Percentiles rank a stretch among this genome's conserved stretches.
phyloP scores from a whole-genome alignment of 2,329 filamentous ascomycete genomes.

The Colletotrichum somersetense region DNA sequence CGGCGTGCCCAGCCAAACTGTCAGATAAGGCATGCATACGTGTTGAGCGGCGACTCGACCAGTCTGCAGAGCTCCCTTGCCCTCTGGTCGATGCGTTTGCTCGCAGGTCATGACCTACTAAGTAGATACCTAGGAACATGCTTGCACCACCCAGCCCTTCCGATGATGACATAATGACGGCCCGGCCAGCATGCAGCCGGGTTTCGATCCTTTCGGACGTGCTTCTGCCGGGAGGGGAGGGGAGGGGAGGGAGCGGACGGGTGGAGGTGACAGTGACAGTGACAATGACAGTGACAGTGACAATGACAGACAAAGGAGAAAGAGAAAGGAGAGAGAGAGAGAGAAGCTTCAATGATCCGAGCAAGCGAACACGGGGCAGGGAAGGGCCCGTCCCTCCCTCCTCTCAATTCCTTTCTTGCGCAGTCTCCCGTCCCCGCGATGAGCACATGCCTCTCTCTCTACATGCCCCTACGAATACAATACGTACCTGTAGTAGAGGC shows the following conservation, averaged over 20 bases:
- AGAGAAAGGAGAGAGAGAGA: too few relatives aligned
- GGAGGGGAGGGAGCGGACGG: neutral
- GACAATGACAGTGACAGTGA: neutral
- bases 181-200: conserved; percentile 9
- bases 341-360: neutral
- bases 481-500: too few relatives aligned
- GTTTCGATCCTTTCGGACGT: conserved; percentile 6
- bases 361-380: neutral
- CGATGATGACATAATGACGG: conserved; percentile 34
- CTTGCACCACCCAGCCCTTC: conserved; percentile 2
- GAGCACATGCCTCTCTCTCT: conserved; percentile 2
- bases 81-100: neutral
- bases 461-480: neutral
- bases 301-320: too few relatives aligned
- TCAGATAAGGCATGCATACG: conserved; percentile 38
- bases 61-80: neutral
- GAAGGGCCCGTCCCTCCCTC: neutral
- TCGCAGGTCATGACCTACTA: neutral
- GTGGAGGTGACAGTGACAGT: neutral
- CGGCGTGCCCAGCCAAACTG: conserved; percentile 17
- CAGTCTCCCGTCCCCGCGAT: neutral
- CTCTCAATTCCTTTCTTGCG: neutral
- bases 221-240: neutral
- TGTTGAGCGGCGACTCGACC: conserved; percentile 27
- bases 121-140: neutral